A percentile compares a stretch with the other conserved stretches of the same genome.
Evolutionary conservation across 2,329 filamentous ascomycete species (phyloP).

Genomic region (Cladosporium austrohemisphaericum): DNA sequence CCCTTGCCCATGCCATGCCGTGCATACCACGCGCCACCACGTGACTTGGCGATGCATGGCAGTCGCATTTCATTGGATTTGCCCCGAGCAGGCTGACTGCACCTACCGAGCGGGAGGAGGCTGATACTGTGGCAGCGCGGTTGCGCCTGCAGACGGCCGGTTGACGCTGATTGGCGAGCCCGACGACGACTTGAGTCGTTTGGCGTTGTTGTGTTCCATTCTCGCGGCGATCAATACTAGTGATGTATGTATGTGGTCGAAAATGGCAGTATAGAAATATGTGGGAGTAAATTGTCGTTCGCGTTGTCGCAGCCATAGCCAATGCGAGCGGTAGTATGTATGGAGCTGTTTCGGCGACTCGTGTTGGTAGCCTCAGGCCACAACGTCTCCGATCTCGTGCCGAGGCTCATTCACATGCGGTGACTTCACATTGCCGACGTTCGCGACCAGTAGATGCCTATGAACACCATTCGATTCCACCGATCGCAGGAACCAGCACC

Average conservation of each 20-base stretch:
- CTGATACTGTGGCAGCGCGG: conserved; percentile 28
- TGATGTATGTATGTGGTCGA: neutral
- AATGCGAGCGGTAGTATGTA: conserved; percentile 11
- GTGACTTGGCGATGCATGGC: conserved; percentile 8
- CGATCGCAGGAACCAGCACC: too few species aligned
- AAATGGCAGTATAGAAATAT: neutral
- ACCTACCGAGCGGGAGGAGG: conserved; percentile 21
- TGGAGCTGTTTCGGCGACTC: conserved; percentile 7
- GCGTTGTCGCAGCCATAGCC: neutral
- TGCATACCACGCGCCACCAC: neutral
- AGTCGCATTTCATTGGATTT: too few species aligned
- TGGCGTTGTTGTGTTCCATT: conserved; percentile 16
- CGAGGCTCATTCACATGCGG: conserved; percentile 10
- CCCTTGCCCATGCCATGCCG: neutral
- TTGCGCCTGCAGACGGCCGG: conserved; percentile 16
- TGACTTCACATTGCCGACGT: conserved; percentile 11
- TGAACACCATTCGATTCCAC: neutral
- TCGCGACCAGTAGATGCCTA: neutral
- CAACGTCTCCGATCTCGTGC: too few species aligned
- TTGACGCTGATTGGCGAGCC: conserved; percentile 25
- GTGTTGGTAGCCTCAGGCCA: neutral
- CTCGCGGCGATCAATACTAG: neutral
- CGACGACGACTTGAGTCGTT: conserved; percentile 28
- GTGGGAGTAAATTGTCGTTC: neutral
- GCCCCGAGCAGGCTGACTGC: conserved; percentile 2